These are phyloP conservation scores for Scenedesmus sp. DNA, from an alignment of 163 green algal genomes.

Conservation along the genomic window DNA sequence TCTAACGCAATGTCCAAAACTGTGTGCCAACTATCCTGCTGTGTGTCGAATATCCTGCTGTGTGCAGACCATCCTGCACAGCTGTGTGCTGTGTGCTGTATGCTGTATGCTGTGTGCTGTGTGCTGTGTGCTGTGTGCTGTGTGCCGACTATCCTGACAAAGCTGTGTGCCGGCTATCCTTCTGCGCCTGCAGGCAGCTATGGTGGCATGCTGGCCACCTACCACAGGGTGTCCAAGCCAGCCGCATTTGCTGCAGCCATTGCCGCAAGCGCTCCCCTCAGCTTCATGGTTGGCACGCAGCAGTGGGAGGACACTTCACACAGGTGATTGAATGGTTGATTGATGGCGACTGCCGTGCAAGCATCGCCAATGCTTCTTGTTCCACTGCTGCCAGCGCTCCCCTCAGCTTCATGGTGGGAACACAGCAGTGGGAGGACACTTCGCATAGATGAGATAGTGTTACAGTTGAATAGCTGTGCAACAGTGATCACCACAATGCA, in stretches of 20 bases:
- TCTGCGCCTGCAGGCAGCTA: not conserved
- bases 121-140: too few relatives aligned
- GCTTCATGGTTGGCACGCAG: constrained; percentile 20
- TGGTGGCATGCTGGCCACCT: constrained; percentile 37
- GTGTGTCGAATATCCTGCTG: too few relatives aligned
- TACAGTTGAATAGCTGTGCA: too few relatives aligned
- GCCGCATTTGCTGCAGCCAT: constrained; percentile 32
- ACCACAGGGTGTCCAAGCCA: constrained; percentile 34
- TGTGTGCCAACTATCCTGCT: too few relatives aligned
- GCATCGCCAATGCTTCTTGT: too few relatives aligned
- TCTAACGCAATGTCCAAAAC: too few relatives aligned
- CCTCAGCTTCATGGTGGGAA: constrained; percentile 10
- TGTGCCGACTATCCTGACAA: too few relatives aligned
- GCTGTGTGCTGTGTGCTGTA: not conserved
- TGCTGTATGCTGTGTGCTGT: not conserved
- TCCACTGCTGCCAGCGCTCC: constrained; percentile 33
- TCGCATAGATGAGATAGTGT: too few relatives aligned
- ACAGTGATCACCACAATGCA: too few relatives aligned
- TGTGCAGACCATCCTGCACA: too few relatives aligned
- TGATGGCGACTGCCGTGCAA: too few relatives aligned
- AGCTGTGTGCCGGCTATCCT: not conserved
- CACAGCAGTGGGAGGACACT: not conserved
- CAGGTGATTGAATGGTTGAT: not conserved
- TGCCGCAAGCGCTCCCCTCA: constrained; percentile 20
- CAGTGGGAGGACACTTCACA: not conserved